These are phyloP conservation scores for Termitomyces sp. DNA, from an alignment of 768 basidiomycete genomes.

Conservation along the genomic window DNA sequence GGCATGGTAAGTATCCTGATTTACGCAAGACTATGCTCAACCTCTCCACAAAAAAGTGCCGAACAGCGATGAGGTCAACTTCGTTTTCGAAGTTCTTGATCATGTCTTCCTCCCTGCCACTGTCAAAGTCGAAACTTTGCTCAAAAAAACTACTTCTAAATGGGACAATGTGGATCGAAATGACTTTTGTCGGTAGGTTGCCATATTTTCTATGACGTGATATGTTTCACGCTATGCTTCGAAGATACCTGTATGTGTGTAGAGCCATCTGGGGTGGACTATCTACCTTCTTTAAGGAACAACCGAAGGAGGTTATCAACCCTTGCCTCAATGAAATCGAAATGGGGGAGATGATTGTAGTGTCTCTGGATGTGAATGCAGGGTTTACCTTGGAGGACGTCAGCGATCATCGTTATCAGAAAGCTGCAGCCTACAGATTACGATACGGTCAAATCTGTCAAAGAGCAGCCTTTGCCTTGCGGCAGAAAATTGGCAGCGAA, in stretches of 20 bases:
- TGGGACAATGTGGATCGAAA: slow-evolving; percentile 70
- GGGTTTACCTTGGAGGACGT: slow-evolving; percentile 73
- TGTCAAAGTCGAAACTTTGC: slow-evolving; percentile 58
- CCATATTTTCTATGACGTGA: background rate
- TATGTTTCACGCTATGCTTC: background rate
- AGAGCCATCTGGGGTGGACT: slow-evolving; percentile 77
- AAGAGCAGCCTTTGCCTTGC: slow-evolving; percentile 58
- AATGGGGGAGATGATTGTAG: slow-evolving; percentile 62
- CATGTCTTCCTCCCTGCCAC: slow-evolving; percentile 61
- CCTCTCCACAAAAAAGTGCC: slow-evolving; percentile 37
- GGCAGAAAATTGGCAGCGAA: slow-evolving; percentile 58
- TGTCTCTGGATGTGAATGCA: slow-evolving; percentile 61
- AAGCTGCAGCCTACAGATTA: slow-evolving; percentile 46
- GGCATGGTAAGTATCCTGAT: slow-evolving; percentile 60
- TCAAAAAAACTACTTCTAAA: slow-evolving; percentile 41
- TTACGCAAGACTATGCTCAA: slow-evolving; percentile 1
- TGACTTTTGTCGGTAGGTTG: slow-evolving; percentile 74
- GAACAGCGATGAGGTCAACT: slow-evolving; percentile 63
- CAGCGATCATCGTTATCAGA: slow-evolving; percentile 68
- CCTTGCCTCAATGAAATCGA: slow-evolving; percentile 63
- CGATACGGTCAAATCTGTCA: slow-evolving; percentile 68
- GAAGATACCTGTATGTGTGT: slow-evolving; percentile 60
- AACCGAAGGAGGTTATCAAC: slow-evolving; percentile 50
- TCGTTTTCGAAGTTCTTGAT: slow-evolving; percentile 75
- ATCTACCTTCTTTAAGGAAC: slow-evolving; percentile 59